A percentile compares a stretch with the other conserved stretches of the same genome.
Evolutionary conservation across 306 rosid genomes (phyloP).

Genomic region (Begonia fuchsioides): DNA sequence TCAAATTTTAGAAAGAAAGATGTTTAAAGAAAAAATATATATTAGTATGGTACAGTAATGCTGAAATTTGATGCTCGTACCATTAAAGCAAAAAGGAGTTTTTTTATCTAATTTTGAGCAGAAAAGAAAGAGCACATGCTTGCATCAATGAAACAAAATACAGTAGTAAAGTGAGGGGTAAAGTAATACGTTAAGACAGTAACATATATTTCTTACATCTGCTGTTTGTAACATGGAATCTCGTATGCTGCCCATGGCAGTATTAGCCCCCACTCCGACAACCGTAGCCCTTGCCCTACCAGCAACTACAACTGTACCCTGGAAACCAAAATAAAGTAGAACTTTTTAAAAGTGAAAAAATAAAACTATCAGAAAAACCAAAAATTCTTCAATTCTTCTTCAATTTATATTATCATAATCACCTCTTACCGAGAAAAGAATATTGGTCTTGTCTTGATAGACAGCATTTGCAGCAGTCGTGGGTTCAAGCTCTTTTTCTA

Average conservation of each 20-base stretch:
- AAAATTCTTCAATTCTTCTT: constrained; percentile 1
- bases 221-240: constrained; percentile 87
- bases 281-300: constrained; percentile 95
- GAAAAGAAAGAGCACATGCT: too few species aligned
- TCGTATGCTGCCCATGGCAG: constrained; percentile 94
- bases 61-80: too few species aligned
- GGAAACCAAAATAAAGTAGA: constrained; percentile 20
- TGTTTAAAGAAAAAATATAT: too few species aligned
- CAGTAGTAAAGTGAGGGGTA: background rate
- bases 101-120: too few species aligned
- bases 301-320: constrained; percentile 97
- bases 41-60: too few species aligned
- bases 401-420: constrained; percentile 12
- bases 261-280: constrained; percentile 83
- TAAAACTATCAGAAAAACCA: background rate
- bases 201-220: constrained; percentile 51
- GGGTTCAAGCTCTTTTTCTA: constrained; percentile 70
- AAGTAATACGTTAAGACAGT: background rate
- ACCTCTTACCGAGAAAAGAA: constrained; percentile 68
- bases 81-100: too few species aligned
- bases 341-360: background rate
- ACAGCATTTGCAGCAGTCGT: constrained; percentile 72
- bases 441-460: constrained; percentile 96
- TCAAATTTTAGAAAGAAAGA: too few species aligned
- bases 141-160: background rate